phyloP scores from a whole-genome alignment of 805 yeast genomes.

The Starmerella gropengiesseri region DNA sequence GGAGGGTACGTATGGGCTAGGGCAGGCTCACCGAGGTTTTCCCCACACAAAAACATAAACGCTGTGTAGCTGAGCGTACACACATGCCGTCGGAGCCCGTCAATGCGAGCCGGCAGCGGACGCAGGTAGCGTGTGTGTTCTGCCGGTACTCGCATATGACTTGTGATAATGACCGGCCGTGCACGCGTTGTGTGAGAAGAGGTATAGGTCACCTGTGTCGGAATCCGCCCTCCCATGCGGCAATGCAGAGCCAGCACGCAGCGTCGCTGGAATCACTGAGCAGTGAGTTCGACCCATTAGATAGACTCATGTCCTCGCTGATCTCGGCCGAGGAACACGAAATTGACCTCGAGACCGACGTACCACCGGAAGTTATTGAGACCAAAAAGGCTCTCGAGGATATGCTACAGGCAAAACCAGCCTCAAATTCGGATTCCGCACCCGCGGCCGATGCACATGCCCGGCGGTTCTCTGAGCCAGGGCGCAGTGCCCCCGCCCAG shows the following conservation, averaged over 20 bases:
- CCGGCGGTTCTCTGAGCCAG: not conserved
- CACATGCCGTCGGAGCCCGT: not conserved
- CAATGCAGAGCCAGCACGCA: slow-evolving; percentile 3
- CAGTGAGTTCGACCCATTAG: slow-evolving; percentile 2
- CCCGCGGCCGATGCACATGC: no score
- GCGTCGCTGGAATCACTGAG: slow-evolving; percentile 1
- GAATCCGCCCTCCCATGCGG: slow-evolving; percentile 6
- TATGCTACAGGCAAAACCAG: not conserved
- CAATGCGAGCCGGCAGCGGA: slow-evolving; percentile 2
- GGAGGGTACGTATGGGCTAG: not conserved
- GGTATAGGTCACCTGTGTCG: slow-evolving; percentile 5
- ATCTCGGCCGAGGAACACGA: slow-evolving; percentile 2
- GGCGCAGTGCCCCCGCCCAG: not conserved
- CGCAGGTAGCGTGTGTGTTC: slow-evolving; percentile 6
- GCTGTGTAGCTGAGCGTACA: not conserved
- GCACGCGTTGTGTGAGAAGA: not conserved
- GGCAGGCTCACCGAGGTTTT: slow-evolving; percentile 5
- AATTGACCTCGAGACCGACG: not conserved
- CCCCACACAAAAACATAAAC: slow-evolving; percentile 3
- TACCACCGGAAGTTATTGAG: not conserved
- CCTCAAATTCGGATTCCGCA: no score
- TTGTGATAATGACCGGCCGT: slow-evolving; percentile 2
- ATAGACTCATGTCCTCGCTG: slow-evolving; percentile 2
- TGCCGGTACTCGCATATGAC: slow-evolving; percentile 5
- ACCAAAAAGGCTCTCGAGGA: slow-evolving; percentile 2